Conservation (phyloP, 805 yeast genomes). For the Lipomyces starkeyi region DNA sequence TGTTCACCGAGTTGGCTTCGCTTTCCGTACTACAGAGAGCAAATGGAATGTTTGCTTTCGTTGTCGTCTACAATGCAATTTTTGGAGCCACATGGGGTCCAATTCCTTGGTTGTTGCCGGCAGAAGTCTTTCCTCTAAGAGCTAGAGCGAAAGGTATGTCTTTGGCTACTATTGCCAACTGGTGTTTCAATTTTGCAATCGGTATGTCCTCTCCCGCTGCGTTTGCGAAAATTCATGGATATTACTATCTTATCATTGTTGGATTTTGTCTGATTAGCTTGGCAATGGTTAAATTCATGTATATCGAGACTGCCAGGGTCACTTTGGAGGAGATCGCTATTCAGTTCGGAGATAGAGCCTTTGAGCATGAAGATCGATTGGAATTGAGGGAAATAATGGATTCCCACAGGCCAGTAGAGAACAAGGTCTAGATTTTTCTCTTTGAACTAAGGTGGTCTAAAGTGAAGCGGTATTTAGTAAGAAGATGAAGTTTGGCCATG, state of each 20-base stretch:
- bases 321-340: slow-evolving; percentile 78
- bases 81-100: slow-evolving; percentile 62
- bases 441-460: too few species aligned
- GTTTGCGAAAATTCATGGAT: slow-evolving; percentile 62
- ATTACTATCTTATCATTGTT: slow-evolving; percentile 62
- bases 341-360: slow-evolving; percentile 67
- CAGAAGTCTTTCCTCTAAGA: slow-evolving; percentile 67
- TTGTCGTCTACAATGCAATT: slow-evolving; percentile 61
- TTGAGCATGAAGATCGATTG: slow-evolving; percentile 35
- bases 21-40: slow-evolving; percentile 44
- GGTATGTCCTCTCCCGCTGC: slow-evolving; percentile 51
- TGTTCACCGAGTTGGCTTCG: slow-evolving; percentile 34
- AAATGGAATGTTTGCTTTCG: slow-evolving; percentile 53
- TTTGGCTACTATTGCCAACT: slow-evolving; percentile 64
- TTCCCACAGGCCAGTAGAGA: too few species aligned
- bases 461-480: too few species aligned
- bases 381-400: too few species aligned
- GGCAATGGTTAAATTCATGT: slow-evolving; percentile 55
- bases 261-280: slow-evolving; percentile 58
- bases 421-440: too few species aligned
- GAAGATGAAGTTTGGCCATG: too few species aligned
- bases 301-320: slow-evolving; percentile 74
- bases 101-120: slow-evolving; percentile 64
- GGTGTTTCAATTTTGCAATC: slow-evolving; percentile 69
- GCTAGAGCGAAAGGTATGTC: slow-evolving; percentile 69